Evolutionary conservation across 2,329 filamentous ascomycete species (phyloP).

Genomic region (Gnomoniopsis smithogilvyi): DNA sequence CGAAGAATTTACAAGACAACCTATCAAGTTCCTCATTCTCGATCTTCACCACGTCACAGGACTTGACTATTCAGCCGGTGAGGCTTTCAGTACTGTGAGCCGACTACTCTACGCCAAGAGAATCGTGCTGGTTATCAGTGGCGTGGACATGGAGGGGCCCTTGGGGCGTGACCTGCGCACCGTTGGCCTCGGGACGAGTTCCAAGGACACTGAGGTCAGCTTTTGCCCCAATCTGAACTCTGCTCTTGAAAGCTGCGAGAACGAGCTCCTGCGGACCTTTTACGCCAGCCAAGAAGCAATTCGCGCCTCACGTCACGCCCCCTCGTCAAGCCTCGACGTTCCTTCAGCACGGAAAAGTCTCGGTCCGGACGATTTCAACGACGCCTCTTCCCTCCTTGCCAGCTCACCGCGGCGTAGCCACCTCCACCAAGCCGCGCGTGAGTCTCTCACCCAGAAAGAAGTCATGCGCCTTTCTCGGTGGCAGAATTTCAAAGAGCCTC

Average conservation of each 20-base stretch:
- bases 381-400: constrained; percentile 45
- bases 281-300: constrained; percentile 67
- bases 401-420: constrained; percentile 80
- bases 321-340: constrained; percentile 46
- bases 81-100: constrained; percentile 91
- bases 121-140: constrained; percentile 79
- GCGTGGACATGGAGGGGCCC: constrained; percentile 71
- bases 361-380: constrained; percentile 34
- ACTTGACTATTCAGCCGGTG: constrained; percentile 92
- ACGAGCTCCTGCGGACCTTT: constrained; percentile 80
- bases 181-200: constrained; percentile 67
- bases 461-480: constrained; percentile 63
- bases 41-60: constrained; percentile 89
- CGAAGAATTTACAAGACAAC: constrained; percentile 70
- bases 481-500: constrained; percentile 83
- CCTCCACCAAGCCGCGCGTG: constrained; percentile 73
- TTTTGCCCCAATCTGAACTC: constrained; percentile 90
- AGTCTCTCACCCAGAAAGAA: constrained; percentile 67
- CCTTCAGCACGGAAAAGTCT: constrained; percentile 44
- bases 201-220: constrained; percentile 69
- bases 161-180: constrained; percentile 77
- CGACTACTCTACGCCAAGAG: constrained; percentile 74
- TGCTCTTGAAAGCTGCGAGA: constrained; percentile 91
- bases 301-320: constrained; percentile 39
- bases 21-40: constrained; percentile 85